A percentile compares a stretch with the other conserved stretches of the same genome.
phyloP scores from a whole-genome alignment of 805 yeast genomes.

The Priceomyces medius region DNA sequence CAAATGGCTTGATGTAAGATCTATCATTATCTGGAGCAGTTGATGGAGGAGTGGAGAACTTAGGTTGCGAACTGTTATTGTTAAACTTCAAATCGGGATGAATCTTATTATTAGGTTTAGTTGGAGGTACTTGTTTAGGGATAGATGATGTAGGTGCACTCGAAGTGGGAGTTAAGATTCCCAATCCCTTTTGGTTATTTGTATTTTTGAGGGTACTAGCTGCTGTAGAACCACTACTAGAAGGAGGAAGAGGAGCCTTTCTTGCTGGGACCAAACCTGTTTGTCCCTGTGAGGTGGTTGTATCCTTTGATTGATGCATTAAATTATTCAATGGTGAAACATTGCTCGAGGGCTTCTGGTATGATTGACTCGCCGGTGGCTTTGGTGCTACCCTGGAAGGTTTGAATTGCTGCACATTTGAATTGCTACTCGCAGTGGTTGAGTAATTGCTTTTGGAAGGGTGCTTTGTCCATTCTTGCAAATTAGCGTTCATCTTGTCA shows the following conservation, averaged over 20 bases:
- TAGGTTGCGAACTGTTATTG: constrained; percentile 25
- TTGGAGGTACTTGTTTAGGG: constrained; percentile 34
- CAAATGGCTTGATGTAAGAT: constrained; percentile 19
- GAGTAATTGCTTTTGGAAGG: constrained; percentile 12
- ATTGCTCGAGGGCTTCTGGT: constrained; percentile 13
- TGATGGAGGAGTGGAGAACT: constrained; percentile 22
- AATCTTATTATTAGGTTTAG: constrained; percentile 20
- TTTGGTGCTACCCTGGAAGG: constrained; percentile 44
- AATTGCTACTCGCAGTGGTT: constrained; percentile 3
- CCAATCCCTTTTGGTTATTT: constrained; percentile 11
- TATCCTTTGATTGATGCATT: constrained; percentile 21
- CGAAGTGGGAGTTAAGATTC: constrained; percentile 17
- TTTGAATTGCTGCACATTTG: constrained; percentile 18
- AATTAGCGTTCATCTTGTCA: constrained; percentile 9
- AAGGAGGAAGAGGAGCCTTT: constrained; percentile 58
- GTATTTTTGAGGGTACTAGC: background rate
- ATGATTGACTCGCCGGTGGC: constrained; percentile 42
- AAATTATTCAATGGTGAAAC: constrained; percentile 36
- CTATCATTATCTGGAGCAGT: constrained; percentile 14
- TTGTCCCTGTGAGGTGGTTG: constrained; percentile 5
- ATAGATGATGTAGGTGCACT: constrained; percentile 6
- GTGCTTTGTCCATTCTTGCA: constrained; percentile 44
- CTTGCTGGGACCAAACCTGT: constrained; percentile 46
- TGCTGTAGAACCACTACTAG: constrained; percentile 5
- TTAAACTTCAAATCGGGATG: constrained; percentile 37